A percentile compares a stretch with the other conserved stretches of the same genome.
These are phyloP conservation scores for apple (Malus domestica) DNA, from an alignment of 306 rosid genomes.

Conservation along the genomic window DNA sequence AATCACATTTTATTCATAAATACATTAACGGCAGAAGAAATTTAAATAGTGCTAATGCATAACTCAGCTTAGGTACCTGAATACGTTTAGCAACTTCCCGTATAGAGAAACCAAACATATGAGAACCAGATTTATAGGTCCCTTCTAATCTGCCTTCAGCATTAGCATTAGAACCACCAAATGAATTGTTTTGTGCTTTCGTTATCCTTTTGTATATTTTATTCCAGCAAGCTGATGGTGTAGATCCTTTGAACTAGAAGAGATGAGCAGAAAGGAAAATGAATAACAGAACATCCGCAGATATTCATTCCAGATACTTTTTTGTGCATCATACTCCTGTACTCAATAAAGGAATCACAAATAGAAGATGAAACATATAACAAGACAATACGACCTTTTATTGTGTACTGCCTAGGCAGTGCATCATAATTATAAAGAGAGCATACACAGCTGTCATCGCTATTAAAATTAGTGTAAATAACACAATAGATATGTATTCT, in stretches of 20 bases:
- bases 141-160: conserved; percentile 39
- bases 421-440: background rate
- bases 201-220: conserved; percentile 66
- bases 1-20: background rate
- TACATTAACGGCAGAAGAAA: background rate
- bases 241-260: conserved; percentile 65
- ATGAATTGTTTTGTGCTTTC: conserved; percentile 37
- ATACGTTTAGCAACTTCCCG: conserved; percentile 75
- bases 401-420: background rate
- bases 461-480: background rate
- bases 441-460: background rate
- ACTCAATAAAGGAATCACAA: background rate
- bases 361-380: background rate
- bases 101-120: conserved; percentile 90
- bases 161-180: conserved; percentile 41
- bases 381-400: background rate
- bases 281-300: background rate
- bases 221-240: conserved; percentile 90
- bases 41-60: background rate
- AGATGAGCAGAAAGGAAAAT: conserved; percentile 7
- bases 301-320: background rate
- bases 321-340: background rate
- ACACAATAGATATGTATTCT: background rate
- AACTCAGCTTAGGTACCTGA: conserved; percentile 38
- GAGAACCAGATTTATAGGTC: conserved; percentile 63